Percentiles rank a stretch among this genome's conserved stretches.
These are phyloP conservation scores for Nematocida minor DNA, from an alignment of 371 early-diverging fungal species.

Conservation along the genomic window DNA sequence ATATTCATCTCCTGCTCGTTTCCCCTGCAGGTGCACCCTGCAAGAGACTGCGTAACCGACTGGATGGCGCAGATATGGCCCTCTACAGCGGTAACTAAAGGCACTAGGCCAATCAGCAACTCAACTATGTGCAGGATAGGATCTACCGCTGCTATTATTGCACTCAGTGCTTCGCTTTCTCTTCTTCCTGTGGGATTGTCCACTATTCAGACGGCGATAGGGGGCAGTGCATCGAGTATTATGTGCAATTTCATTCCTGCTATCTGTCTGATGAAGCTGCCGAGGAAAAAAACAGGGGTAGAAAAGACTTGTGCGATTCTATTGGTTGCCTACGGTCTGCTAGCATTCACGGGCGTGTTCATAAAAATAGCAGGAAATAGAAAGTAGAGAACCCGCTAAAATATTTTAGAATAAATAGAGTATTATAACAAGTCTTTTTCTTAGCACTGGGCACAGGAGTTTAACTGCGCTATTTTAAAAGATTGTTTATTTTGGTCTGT, in stretches of 20 bases:
- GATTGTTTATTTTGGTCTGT: too few relatives aligned
- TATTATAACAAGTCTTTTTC: too few relatives aligned
- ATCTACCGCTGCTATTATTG: constrained; percentile 54
- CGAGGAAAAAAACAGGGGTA: neutral
- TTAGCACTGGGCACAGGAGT: too few relatives aligned
- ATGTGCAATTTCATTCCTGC: constrained; percentile 94
- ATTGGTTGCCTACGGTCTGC: neutral
- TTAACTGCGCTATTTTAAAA: too few relatives aligned
- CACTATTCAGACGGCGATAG: constrained; percentile 80
- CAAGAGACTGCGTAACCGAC: constrained; percentile 70
- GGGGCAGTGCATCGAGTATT: constrained; percentile 90
- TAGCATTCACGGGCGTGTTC: constrained; percentile 17
- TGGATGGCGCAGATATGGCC: too few relatives aligned
- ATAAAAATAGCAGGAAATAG: neutral
- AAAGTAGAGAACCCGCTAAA: too few relatives aligned
- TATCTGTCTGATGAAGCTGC: constrained; percentile 63
- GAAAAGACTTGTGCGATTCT: neutral
- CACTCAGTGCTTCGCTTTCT: constrained; percentile 51
- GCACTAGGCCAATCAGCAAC: constrained; percentile 2
- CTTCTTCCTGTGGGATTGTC: constrained; percentile 58
- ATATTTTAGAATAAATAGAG: too few relatives aligned
- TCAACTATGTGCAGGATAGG: constrained; percentile 15
- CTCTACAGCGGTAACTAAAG: constrained; percentile 66
- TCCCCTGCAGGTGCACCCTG: constrained; percentile 91
- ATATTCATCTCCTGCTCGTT: constrained; percentile 82